Percentiles rank a stretch among this genome's conserved stretches.
Conservation (phyloP, 1,139 yeast species). For the Saccharomyces hybrid region DNA sequence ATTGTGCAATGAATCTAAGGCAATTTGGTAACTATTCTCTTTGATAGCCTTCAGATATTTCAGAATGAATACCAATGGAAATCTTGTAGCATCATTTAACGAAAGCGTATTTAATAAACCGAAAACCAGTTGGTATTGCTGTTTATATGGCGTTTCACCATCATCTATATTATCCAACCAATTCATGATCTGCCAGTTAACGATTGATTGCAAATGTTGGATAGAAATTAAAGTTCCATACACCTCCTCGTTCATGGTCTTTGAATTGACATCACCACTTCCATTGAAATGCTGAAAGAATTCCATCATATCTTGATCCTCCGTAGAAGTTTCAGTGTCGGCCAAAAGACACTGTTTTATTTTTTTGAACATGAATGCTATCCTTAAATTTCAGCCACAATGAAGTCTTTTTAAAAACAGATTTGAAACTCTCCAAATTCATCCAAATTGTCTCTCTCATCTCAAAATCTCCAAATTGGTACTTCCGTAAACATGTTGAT, state of each 20-base stretch:
- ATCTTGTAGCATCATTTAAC: slow-evolving; percentile 43
- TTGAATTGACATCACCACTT: background rate
- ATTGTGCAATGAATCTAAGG: slow-evolving; percentile 65
- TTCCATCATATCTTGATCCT: slow-evolving; percentile 3
- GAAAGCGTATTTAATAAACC: slow-evolving; percentile 42
- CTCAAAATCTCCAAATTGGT: slow-evolving; percentile 17
- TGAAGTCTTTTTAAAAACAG: background rate
- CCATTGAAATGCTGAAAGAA: slow-evolving; percentile 4
- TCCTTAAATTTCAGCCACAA: background rate
- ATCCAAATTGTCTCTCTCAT: slow-evolving; percentile 17
- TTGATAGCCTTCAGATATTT: slow-evolving; percentile 57
- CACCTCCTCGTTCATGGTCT: background rate
- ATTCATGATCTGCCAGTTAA: slow-evolving; percentile 8
- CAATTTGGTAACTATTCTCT: slow-evolving; percentile 61
- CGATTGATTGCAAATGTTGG: slow-evolving; percentile 11
- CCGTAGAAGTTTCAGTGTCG: background rate
- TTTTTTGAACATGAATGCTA: background rate
- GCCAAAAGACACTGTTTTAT: background rate
- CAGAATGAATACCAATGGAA: slow-evolving; percentile 61
- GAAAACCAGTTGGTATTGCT: background rate
- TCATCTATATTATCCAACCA: slow-evolving; percentile 3
- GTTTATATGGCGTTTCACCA: background rate
- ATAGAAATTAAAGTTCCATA: background rate
- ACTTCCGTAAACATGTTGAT: slow-evolving; percentile 11
- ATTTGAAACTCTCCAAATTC: slow-evolving; percentile 10